A percentile compares a stretch with the other conserved stretches of the same genome.
These are phyloP conservation scores for Diutina catenulata DNA, from an alignment of 1,139 yeast genomes.

Conservation along the genomic window DNA sequence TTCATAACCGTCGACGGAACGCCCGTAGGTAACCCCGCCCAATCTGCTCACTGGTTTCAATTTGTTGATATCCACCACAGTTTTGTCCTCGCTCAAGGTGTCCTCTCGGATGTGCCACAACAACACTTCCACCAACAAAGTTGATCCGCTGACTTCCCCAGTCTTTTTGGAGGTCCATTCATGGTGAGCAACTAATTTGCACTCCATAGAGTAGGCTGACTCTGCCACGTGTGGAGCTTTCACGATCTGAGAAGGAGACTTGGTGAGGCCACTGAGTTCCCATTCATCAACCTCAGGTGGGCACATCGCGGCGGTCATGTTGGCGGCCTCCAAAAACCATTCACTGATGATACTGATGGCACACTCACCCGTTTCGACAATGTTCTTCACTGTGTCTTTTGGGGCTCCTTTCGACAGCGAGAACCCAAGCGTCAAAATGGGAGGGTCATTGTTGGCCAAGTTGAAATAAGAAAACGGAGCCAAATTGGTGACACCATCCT, in stretches of 20 bases:
- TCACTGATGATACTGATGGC: slow-evolving; percentile 52
- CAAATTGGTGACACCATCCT: slow-evolving; percentile 34
- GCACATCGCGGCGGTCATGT: slow-evolving; percentile 34
- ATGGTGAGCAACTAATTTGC: slow-evolving; percentile 31
- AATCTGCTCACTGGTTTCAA: slow-evolving; percentile 43
- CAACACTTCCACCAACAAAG: slow-evolving; percentile 41
- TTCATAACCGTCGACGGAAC: slow-evolving; percentile 33
- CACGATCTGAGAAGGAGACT: slow-evolving; percentile 30
- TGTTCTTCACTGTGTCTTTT: slow-evolving; percentile 40
- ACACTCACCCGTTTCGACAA: slow-evolving; percentile 40
- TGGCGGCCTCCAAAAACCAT: slow-evolving; percentile 57
- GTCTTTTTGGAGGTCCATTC: slow-evolving; percentile 36
- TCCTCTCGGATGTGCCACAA: slow-evolving; percentile 49
- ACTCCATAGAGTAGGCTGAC: slow-evolving; percentile 50
- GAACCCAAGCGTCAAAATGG: slow-evolving; percentile 42
- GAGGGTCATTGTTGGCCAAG: slow-evolving; percentile 43
- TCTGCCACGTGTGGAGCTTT: slow-evolving; percentile 49
- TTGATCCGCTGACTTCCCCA: slow-evolving; percentile 24
- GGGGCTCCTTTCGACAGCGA: slow-evolving; percentile 23
- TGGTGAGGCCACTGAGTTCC: slow-evolving; percentile 44
- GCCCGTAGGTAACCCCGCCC: slow-evolving; percentile 43
- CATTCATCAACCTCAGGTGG: slow-evolving; percentile 45
- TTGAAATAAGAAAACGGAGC: slow-evolving; percentile 52
- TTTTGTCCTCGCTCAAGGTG: slow-evolving; percentile 28
- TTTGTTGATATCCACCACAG: slow-evolving; percentile 32